These are phyloP conservation scores for Malus hybrid DNA, from an alignment of 331 rosid genomes.

Conservation along the genomic window DNA sequence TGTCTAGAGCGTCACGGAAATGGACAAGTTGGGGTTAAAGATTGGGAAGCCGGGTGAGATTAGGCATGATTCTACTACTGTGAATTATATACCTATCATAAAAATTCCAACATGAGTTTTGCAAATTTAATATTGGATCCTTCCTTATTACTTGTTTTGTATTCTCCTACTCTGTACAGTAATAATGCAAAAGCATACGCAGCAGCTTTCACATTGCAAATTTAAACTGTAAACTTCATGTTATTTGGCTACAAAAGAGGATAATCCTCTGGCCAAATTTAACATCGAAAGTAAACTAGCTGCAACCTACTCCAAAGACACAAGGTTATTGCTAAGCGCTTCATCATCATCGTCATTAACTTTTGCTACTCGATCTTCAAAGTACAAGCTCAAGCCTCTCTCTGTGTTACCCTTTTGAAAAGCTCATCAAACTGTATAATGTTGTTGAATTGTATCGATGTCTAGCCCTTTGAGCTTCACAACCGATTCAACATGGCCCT, in stretches of 20 bases:
- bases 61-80: constrained; percentile 38
- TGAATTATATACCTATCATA: constrained; percentile 18
- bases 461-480: constrained; percentile 98
- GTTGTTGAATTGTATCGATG: constrained; percentile 89
- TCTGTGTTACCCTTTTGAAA: background rate
- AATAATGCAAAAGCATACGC: background rate
- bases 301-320: constrained; percentile 33
- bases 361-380: constrained; percentile 10
- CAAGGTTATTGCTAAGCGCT: background rate
- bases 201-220: background rate
- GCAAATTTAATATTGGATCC: background rate
- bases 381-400: background rate
- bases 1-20: background rate
- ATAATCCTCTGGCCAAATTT: constrained; percentile 10
- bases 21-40: constrained; percentile 68
- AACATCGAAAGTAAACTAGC: constrained; percentile 29
- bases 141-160: background rate
- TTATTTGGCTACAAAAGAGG: background rate
- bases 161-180: constrained; percentile 4
- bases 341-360: constrained; percentile 33
- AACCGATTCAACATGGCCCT: constrained; percentile 95
- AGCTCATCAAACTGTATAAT: constrained; percentile 68
- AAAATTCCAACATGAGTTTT: background rate
- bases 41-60: constrained; percentile 55
- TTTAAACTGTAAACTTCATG: constrained; percentile 11